Evolutionary conservation across 345 rosid genomes (phyloP).

Genomic region (Aquilaria sinensis): DNA sequence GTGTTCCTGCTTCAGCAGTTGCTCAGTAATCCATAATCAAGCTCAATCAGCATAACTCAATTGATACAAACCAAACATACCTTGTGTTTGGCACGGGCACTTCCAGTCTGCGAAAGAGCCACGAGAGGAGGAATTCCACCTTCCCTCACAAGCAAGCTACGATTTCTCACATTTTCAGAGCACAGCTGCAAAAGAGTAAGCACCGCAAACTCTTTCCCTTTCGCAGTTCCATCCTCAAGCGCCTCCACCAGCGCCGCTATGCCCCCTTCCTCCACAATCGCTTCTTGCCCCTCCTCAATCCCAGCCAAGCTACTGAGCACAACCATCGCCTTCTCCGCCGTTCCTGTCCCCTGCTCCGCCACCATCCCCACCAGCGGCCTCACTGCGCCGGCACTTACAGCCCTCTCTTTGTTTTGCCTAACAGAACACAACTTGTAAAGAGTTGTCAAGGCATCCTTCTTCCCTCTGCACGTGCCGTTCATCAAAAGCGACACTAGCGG

Average conservation of each 20-base stretch:
- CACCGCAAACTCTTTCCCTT: slow-evolving; percentile 89
- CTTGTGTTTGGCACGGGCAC: slow-evolving; percentile 74
- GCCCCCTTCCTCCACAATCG: slow-evolving; percentile 86
- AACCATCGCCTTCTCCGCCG: slow-evolving; percentile 98
- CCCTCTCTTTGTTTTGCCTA: slow-evolving; percentile 84
- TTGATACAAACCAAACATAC: slow-evolving; percentile 19
- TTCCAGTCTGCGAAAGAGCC: slow-evolving; percentile 80
- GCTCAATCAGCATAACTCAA: background rate
- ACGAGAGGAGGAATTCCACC: slow-evolving; percentile 98
- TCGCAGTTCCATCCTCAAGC: slow-evolving; percentile 76
- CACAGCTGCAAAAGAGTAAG: slow-evolving; percentile 79
- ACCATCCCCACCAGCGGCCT: slow-evolving; percentile 79
- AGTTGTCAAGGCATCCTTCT: slow-evolving; percentile 86
- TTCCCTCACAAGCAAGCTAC: slow-evolving; percentile 90
- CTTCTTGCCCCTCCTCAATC: slow-evolving; percentile 63
- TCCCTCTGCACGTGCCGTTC: slow-evolving; percentile 74
- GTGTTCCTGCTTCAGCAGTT: too few species aligned
- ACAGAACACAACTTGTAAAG: slow-evolving; percentile 83
- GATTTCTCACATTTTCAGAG: slow-evolving; percentile 60
- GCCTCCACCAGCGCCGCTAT: slow-evolving; percentile 88
- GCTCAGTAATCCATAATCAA: background rate
- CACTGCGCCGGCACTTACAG: slow-evolving; percentile 84
- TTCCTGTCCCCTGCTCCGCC: slow-evolving; percentile 72
- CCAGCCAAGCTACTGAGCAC: slow-evolving; percentile 74
- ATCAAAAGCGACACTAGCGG: slow-evolving; percentile 82